Percentiles rank a stretch among this genome's conserved stretches.
Evolutionary conservation across 768 basidiomycete species (phyloP).

Genomic region (Pluteus cervinus): DNA sequence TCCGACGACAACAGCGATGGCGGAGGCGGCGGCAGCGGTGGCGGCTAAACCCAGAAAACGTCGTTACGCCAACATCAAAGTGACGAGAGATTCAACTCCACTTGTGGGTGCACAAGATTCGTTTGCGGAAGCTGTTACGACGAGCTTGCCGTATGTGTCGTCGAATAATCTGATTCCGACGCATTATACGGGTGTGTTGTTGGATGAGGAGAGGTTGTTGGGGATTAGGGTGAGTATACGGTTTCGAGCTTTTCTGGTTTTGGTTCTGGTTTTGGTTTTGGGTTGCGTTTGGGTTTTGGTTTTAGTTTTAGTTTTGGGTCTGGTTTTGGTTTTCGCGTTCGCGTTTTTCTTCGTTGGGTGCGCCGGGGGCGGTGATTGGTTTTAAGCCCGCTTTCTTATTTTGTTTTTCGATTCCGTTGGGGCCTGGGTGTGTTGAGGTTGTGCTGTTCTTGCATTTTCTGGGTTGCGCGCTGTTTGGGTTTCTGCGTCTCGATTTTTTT

Average conservation of each 20-base stretch:
- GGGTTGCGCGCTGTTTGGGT: no score
- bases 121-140: conserved; percentile 20
- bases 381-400: no score
- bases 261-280: neutral
- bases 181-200: conserved; percentile 25
- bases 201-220: conserved; percentile 37
- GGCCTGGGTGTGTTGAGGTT: no score
- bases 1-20: neutral
- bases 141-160: conserved; percentile 21
- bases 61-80: neutral
- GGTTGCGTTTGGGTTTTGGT: no score
- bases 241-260: neutral
- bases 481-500: no score
- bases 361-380: no score
- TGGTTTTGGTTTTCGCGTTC: no score
- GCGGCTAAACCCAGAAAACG: conserved; percentile 3
- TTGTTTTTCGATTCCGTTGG: no score
- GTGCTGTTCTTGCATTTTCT: no score
- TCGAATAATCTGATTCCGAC: conserved; percentile 8
- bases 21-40: neutral
- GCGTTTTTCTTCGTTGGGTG: no score
- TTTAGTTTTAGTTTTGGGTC: no score
- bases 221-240: conserved; percentile 24
- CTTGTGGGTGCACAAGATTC: conserved; percentile 4
- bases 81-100: neutral